Base-by-base conservation (phyloP, 768 basidiomycete genomes). In the Boletales sp. region DNA sequence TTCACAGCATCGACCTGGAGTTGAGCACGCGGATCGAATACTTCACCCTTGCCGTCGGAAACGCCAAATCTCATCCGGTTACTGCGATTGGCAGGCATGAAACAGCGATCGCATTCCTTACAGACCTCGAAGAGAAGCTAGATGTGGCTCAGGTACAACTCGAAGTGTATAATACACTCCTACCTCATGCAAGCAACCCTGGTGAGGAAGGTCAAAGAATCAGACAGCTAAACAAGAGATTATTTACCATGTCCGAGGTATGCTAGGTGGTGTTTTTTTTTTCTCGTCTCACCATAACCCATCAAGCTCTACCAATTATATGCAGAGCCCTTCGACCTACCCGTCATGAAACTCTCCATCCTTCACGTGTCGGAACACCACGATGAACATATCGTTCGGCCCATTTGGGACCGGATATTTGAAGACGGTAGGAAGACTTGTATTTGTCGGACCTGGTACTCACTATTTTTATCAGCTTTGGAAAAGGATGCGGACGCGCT, bases 91-190 rank as follows among this genome's bases (percentile, higher is more conserved):
- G 87, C 10, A 76, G 81, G 50, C 87, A 93, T 57, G 90, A 94
- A 65, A 87, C 86, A 29, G 90, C 91, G n/a, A 91, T 97, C 43
- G 86, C 90, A 43, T 97, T 98, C 74, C 78, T 95, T n/a, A 91
- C 87, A 0, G 87, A 90, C 57, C 75, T 97, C 17, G 94, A 97
- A 72, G 97, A 99, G 69, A 93, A 94, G 64, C 79, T 97, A 12
- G 97, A 99, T 39, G 97, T 99, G 21, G 90, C 94, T 7, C 89
- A 95, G 69, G 92, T 98, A 9, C 97, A 99, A 63, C 72, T 94
- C n/a, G 95, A 97, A 67, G 79, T 97, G 41, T 89, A 83, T 60
- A 80, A 88, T 55, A 72, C 74, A 11, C 74, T 92, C 14, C 64
- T 74, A 8, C 81, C 84, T 15, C 84, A 83, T 53, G 69, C 80